Evolutionary conservation across 1,284 basidiomycete genomes (phyloP).

Genomic region (Dichomitus squalens): DNA sequence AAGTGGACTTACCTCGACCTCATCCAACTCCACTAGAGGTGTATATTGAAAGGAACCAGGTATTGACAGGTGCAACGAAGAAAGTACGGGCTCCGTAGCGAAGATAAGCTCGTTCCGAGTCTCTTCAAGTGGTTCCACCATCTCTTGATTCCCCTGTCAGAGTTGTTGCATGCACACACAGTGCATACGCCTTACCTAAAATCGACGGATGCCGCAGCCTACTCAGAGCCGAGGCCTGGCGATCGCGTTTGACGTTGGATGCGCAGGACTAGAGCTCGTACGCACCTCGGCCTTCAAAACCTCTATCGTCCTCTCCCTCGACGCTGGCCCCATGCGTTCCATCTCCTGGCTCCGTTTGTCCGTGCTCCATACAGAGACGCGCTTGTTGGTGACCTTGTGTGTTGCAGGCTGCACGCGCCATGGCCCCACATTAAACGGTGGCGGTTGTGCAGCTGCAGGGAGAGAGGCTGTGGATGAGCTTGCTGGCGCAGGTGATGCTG

Average conservation of each 20-base stretch:
- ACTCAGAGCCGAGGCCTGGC: constrained; percentile 83
- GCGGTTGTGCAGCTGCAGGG: constrained; percentile 45
- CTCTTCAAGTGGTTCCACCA: constrained; percentile 98
- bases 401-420: constrained; percentile 86
- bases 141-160: constrained; percentile 57
- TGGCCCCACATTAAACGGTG: constrained; percentile 74
- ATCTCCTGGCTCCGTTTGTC: constrained; percentile 82
- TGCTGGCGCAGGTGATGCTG: constrained; percentile 62
- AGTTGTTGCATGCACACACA: neutral
- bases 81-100: constrained; percentile 88
- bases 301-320: constrained; percentile 76
- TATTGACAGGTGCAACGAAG: constrained; percentile 77
- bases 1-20: constrained; percentile 74
- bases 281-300: constrained; percentile 87
- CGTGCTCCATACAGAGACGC: constrained; percentile 87
- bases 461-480: constrained; percentile 44
- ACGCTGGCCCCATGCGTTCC: constrained; percentile 62
- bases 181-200: constrained; percentile 55
- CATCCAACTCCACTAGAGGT: constrained; percentile 76
- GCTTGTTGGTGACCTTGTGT: constrained; percentile 88
- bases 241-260: neutral
- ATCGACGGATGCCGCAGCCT: constrained; percentile 93
- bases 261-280: constrained; percentile 7
- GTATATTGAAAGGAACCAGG: constrained; percentile 58
- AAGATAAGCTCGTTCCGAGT: constrained; percentile 87